Evolutionary conservation across 352 stramenopile genomes (phyloP).

Genomic region (Pythium rhizo-oryzae): DNA sequence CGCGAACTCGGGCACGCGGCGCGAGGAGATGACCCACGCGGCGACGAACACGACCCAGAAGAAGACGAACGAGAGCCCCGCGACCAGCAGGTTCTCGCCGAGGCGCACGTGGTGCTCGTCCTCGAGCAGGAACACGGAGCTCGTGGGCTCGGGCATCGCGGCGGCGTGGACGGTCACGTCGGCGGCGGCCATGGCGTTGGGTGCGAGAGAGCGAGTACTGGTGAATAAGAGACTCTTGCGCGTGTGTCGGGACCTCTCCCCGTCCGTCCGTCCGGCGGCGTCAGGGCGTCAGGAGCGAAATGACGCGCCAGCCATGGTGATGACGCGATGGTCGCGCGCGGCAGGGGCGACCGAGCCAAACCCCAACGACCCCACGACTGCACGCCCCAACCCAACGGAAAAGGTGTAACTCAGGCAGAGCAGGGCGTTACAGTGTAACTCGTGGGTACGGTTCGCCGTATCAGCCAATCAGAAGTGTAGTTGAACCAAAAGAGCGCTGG

Average conservation of each 20-base stretch:
- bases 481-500: background rate
- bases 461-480: constrained; percentile 8
- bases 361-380: constrained; percentile 12
- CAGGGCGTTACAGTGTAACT: constrained; percentile 17
- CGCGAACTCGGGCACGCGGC: constrained; percentile 60
- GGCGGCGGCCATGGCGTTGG: constrained; percentile 14
- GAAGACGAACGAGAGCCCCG: constrained; percentile 56
- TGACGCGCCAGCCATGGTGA: constrained; percentile 11
- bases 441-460: background rate
- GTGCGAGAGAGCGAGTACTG: too few species aligned
- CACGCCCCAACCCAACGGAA: constrained; percentile 3
- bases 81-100: constrained; percentile 67
- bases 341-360: background rate
- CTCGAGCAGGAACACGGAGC: constrained; percentile 50
- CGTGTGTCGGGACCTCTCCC: background rate
- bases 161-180: constrained; percentile 23
- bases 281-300: constrained; percentile 5
- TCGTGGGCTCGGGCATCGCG: background rate
- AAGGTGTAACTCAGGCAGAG: constrained; percentile 20
- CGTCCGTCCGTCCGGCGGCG: background rate
- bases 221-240: background rate
- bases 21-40: constrained; percentile 62
- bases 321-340: constrained; percentile 12
- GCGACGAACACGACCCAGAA: constrained; percentile 72
- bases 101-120: constrained; percentile 56